Conservation (phyloP, 2,329 filamentous ascomycete genomes). For the Aspergillus sp. region DNA sequence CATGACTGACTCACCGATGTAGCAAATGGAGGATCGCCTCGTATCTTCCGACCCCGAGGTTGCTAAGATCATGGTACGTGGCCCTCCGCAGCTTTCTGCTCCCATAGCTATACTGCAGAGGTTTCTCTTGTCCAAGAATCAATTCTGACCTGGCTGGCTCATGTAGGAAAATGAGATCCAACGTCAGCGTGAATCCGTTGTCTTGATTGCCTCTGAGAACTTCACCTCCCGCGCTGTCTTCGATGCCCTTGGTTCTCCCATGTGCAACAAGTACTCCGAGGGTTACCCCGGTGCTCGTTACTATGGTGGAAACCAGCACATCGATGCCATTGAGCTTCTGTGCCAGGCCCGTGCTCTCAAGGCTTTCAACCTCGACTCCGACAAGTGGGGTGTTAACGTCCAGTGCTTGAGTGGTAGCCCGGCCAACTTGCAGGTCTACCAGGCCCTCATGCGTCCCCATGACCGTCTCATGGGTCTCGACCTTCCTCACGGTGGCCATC, state of each 20-base stretch:
- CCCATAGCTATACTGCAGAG: background rate
- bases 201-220: conserved; percentile 98
- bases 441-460: conserved; percentile 88
- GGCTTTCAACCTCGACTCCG: conserved; percentile 80
- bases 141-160: conserved; percentile 29
- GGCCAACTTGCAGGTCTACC: conserved; percentile 97
- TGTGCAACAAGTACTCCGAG: conserved; percentile 99
- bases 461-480: conserved; percentile 97
- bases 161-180: conserved; percentile 83
- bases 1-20: conserved; percentile 35
- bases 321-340: conserved; percentile 90
- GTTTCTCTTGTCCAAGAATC: background rate
- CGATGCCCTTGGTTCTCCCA: conserved; percentile 90
- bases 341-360: conserved; percentile 93
- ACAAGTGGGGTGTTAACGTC: conserved; percentile 98
- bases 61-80: conserved; percentile 87
- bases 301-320: conserved; percentile 99
- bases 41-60: conserved; percentile 91
- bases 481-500: conserved; percentile 90
- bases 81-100: background rate
- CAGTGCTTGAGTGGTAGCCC: conserved; percentile 91
- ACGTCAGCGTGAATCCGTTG: conserved; percentile 97
- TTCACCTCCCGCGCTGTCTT: conserved; percentile 98
- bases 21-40: conserved; percentile 97
- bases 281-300: conserved; percentile 97